These are phyloP conservation scores for Colletotrichum chrysophilum DNA, from an alignment of 2,329 filamentous ascomycete genomes.

Conservation along the genomic window DNA sequence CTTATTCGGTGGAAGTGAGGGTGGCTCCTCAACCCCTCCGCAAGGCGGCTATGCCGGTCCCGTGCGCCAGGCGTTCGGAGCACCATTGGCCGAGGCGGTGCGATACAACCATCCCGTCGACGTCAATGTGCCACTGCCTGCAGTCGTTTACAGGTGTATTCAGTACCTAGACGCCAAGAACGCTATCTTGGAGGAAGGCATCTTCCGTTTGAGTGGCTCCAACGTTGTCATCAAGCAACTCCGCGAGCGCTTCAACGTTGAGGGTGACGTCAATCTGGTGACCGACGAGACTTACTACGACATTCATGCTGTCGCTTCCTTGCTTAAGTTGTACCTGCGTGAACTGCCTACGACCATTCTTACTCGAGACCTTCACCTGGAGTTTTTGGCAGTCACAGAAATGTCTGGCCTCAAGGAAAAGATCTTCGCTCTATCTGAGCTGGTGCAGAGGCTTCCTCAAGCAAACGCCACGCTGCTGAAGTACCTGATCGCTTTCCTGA, in stretches of 20 bases:
- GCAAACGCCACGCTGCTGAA: slow-evolving; percentile 83
- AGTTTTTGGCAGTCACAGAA: slow-evolving; percentile 87
- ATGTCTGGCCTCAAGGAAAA: slow-evolving; percentile 78
- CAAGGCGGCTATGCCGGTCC: slow-evolving; percentile 55
- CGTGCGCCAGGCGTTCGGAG: slow-evolving; percentile 80
- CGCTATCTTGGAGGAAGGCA: slow-evolving; percentile 87
- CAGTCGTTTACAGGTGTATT: slow-evolving; percentile 94
- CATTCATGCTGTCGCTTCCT: slow-evolving; percentile 92
- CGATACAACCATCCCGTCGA: slow-evolving; percentile 77
- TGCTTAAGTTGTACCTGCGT: slow-evolving; percentile 92
- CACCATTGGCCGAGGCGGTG: slow-evolving; percentile 84
- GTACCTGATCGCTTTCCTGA: slow-evolving; percentile 86
- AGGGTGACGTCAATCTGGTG: slow-evolving; percentile 89
- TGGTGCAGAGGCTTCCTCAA: slow-evolving; percentile 80
- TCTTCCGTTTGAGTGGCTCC: slow-evolving; percentile 96
- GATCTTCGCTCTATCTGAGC: slow-evolving; percentile 73
- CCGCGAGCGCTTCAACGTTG: slow-evolving; percentile 89
- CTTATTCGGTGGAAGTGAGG: slow-evolving; percentile 55
- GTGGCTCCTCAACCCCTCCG: slow-evolving; percentile 46
- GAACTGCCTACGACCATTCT: slow-evolving; percentile 92
- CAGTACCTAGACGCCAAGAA: slow-evolving; percentile 88
- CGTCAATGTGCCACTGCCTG: slow-evolving; percentile 78
- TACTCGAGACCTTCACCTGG: slow-evolving; percentile 86
- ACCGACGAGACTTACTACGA: slow-evolving; percentile 87
- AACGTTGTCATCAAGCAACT: slow-evolving; percentile 92